A percentile compares a stretch with the other conserved stretches of the same genome.
Conservation (phyloP, 2,329 filamentous ascomycete species). For the Penicillium griseofulvum region DNA sequence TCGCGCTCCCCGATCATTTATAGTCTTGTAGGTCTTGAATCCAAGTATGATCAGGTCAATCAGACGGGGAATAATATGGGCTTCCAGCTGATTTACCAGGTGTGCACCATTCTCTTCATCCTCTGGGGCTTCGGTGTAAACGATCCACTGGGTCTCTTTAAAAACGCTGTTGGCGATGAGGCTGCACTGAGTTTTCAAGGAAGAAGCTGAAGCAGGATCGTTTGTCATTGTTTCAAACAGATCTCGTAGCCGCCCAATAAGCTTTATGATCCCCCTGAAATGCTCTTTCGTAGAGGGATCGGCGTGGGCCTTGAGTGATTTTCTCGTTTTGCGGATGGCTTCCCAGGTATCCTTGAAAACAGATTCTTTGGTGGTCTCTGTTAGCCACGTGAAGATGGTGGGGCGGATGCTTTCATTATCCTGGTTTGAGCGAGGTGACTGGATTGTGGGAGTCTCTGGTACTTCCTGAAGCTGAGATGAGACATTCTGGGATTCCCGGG, state of each 20-base stretch:
- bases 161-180: slow-evolving; percentile 5
- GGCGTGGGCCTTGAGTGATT: background rate
- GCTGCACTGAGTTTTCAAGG: background rate
- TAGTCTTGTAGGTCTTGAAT: slow-evolving; percentile 10
- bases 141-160: slow-evolving; percentile 5
- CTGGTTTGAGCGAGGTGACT: background rate
- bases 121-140: slow-evolving; percentile 11
- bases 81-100: slow-evolving; percentile 17
- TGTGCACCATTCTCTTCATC: background rate
- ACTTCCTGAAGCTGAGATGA: background rate
- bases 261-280: background rate
- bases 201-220: background rate
- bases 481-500: background rate
- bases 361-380: background rate
- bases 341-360: slow-evolving; percentile 7
- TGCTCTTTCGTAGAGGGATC: background rate
- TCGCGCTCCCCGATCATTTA: background rate
- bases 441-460: background rate
- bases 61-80: slow-evolving; percentile 13
- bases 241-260: background rate
- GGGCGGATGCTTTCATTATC: background rate
- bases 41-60: slow-evolving; percentile 10
- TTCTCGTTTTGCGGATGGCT: background rate
- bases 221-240: background rate
- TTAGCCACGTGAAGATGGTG: slow-evolving; percentile 4